phyloP scores from a whole-genome alignment of 805 yeast genomes.

The Candida yuanshanica region DNA sequence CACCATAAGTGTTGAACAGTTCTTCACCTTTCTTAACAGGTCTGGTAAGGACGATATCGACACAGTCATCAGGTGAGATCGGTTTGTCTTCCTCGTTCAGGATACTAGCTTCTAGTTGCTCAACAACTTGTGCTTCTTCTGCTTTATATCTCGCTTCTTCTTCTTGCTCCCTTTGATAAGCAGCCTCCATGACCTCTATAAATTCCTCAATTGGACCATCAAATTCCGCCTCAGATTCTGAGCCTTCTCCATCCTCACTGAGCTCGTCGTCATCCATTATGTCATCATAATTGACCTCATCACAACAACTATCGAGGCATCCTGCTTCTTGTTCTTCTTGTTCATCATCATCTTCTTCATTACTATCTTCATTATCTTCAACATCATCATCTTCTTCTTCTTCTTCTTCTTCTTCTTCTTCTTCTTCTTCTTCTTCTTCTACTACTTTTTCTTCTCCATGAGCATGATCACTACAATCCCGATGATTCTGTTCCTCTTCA shows the following conservation, averaged over 20 bases:
- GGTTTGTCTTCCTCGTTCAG: conserved; percentile 27
- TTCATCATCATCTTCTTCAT: conserved; percentile 13
- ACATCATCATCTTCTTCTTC: conserved; percentile 7
- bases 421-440: conserved; percentile 8
- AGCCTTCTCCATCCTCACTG: conserved; percentile 14
- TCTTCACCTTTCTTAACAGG: conserved; percentile 48
- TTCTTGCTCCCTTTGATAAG: conserved; percentile 10
- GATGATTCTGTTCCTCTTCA: conserved; percentile 8
- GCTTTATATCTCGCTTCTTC: conserved; percentile 4
- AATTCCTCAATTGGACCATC: conserved; percentile 25
- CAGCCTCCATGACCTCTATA: conserved; percentile 25
- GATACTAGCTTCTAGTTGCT: conserved; percentile 19
- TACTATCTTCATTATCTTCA: conserved; percentile 9
- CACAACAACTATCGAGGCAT: no score
- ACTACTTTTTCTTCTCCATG: conserved; percentile 12
- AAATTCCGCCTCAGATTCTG: conserved; percentile 18
- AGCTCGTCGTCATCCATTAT: conserved; percentile 6
- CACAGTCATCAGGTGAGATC: conserved; percentile 47
- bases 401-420: conserved; percentile 12
- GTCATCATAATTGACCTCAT: conserved; percentile 6
- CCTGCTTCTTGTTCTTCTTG: conserved; percentile 7
- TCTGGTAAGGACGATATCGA: conserved; percentile 56
- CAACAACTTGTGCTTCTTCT: conserved; percentile 11
- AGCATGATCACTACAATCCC: conserved; percentile 11
- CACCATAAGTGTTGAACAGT: conserved; percentile 80